Conservation (phyloP, 2,329 filamentous ascomycete genomes). For the Pseudogymnoascus sp. region DNA sequence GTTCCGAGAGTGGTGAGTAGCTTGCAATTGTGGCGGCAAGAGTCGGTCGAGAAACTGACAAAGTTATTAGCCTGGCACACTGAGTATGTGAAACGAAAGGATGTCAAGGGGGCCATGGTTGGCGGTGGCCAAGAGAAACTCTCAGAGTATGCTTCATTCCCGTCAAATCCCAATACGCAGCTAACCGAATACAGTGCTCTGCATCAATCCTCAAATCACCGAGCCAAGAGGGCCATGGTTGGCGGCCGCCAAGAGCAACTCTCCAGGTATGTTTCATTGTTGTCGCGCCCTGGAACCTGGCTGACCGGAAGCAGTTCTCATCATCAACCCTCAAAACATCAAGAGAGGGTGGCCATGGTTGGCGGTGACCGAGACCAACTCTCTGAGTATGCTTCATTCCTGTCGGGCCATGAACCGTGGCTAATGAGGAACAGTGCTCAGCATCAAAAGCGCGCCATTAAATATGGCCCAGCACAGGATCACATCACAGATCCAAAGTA, state of each 20-base stretch:
- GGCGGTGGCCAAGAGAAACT: background rate
- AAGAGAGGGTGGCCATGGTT: no score
- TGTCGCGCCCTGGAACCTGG: no score
- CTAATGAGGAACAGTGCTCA: background rate
- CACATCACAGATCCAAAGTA: background rate
- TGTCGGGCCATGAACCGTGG: background rate
- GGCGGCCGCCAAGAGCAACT: no score
- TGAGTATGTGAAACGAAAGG: background rate
- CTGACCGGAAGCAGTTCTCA: no score
- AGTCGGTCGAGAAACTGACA: background rate
- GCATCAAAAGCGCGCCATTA: background rate
- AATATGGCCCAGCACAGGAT: background rate
- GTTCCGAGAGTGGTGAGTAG: conserved; percentile 1
- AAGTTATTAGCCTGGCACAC: background rate
- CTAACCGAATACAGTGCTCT: background rate
- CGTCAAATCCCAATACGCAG: background rate
- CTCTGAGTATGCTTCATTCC: no score
- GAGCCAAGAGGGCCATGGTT: no score
- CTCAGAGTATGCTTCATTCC: background rate
- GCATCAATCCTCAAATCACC: background rate
- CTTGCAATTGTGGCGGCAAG: background rate
- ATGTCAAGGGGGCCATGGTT: background rate
- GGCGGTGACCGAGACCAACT: no score
- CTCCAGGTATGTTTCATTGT: no score
- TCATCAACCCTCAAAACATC: no score